phyloP scores from a whole-genome alignment of 768 basidiomycete species.

The Gymnopilus junonius region DNA sequence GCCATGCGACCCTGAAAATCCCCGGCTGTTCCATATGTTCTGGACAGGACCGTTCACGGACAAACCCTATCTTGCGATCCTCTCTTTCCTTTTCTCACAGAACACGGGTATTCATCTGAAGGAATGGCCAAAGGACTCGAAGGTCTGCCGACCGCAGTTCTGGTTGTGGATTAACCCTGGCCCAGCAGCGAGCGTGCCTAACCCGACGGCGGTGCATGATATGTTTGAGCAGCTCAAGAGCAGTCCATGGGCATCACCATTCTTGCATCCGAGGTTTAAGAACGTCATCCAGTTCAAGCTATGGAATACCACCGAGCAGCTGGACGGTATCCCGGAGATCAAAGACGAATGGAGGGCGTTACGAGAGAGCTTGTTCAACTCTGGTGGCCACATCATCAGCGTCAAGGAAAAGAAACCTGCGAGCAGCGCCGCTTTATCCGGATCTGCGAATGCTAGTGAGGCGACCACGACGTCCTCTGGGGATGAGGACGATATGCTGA shows the following conservation, averaged over 20 bases:
- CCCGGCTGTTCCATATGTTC: constrained; percentile 91
- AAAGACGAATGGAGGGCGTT: constrained; percentile 86
- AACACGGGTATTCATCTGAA: constrained; percentile 79
- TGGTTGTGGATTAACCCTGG: constrained; percentile 98
- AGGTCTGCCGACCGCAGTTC: constrained; percentile 84
- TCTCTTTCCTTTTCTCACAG: constrained; percentile 93
- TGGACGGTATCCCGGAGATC: constrained; percentile 86
- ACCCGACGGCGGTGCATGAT: constrained; percentile 74
- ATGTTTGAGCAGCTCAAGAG: constrained; percentile 80
- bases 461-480: constrained; percentile 47
- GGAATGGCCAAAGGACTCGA: constrained; percentile 42
- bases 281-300: constrained; percentile 90
- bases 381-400: constrained; percentile 77
- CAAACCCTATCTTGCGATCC: constrained; percentile 91
- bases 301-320: constrained; percentile 97
- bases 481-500: constrained; percentile 57
- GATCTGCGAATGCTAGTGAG: constrained; percentile 37
- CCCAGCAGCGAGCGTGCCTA: constrained; percentile 83
- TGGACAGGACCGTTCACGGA: constrained; percentile 98
- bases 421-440: constrained; percentile 29
- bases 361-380: constrained; percentile 81
- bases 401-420: constrained; percentile 45
- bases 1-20: constrained; percentile 78
- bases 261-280: constrained; percentile 87
- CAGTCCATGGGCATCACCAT: constrained; percentile 92